Percentiles rank a stretch among this genome's conserved stretches.
Conservation (phyloP, 768 basidiomycete genomes). For the Pisolithus sp. region DNA sequence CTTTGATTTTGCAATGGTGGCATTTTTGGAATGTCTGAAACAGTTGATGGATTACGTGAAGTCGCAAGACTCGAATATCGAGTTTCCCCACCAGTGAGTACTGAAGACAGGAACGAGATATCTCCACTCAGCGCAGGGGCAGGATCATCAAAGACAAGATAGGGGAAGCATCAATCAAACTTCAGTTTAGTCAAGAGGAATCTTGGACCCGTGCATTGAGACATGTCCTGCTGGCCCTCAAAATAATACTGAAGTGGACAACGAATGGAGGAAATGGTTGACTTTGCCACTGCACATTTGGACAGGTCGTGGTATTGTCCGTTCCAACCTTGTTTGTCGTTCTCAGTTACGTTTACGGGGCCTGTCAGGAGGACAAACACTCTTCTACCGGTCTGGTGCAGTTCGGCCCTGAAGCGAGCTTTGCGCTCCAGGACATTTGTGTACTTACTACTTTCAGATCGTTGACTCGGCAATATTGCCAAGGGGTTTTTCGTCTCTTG, state of each 20-base stretch:
- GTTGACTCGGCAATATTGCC: too few relatives aligned
- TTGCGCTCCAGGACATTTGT: too few relatives aligned
- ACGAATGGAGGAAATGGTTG: conserved; percentile 70
- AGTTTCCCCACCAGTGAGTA: conserved; percentile 84
- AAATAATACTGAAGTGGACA: conserved; percentile 83
- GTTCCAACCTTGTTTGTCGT: too few relatives aligned
- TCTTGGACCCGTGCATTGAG: conserved; percentile 91
- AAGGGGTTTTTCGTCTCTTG: too few relatives aligned
- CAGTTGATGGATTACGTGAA: conserved; percentile 86
- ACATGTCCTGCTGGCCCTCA: conserved; percentile 84
- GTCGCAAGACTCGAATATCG: conserved; percentile 61
- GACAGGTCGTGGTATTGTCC: too few relatives aligned
- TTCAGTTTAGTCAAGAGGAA: conserved; percentile 94
- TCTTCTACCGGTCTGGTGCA: too few relatives aligned
- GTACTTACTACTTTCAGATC: too few relatives aligned
- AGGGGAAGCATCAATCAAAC: conserved; percentile 88
- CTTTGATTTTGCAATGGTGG: conserved; percentile 95
- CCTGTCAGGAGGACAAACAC: too few relatives aligned
- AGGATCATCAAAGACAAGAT: conserved; percentile 94
- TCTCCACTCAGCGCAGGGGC: not conserved
- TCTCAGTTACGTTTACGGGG: too few relatives aligned
- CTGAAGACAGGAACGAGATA: not conserved
- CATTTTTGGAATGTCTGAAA: conserved; percentile 90
- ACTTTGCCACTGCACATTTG: conserved; percentile 5
- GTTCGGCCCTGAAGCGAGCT: too few relatives aligned